Percentiles rank a stretch among this genome's conserved stretches.
phyloP scores from a whole-genome alignment of 192 early-diverging fungal species.

The Rhizophagus clarus region DNA sequence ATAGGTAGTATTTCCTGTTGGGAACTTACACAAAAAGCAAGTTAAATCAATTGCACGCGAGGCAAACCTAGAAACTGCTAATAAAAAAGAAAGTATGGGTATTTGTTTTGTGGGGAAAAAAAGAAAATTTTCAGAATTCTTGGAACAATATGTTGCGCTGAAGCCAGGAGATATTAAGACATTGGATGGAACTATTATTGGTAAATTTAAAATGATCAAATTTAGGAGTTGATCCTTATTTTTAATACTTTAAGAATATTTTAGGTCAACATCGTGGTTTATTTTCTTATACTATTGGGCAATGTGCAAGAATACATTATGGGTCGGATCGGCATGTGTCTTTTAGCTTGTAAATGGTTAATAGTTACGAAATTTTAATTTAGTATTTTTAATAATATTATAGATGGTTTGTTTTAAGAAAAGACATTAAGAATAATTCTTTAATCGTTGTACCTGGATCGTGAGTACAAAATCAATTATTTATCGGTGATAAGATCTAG shows the following conservation, averaged over 20 bases:
- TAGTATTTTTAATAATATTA: neutral
- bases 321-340: constrained; percentile 36
- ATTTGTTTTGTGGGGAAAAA: constrained; percentile 94
- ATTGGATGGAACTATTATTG: constrained; percentile 37
- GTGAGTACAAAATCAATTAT: constrained; percentile 44
- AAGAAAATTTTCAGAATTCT: constrained; percentile 73
- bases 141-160: constrained; percentile 49
- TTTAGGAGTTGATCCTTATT: neutral
- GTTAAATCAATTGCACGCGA: constrained; percentile 72
- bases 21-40: constrained; percentile 66
- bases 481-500: neutral
- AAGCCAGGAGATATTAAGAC: constrained; percentile 32
- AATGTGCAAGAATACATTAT: constrained; percentile 67
- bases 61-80: constrained; percentile 57
- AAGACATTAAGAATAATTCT: constrained; percentile 61
- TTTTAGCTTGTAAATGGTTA: neutral
- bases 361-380: neutral
- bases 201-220: constrained; percentile 38
- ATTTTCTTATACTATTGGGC: constrained; percentile 80
- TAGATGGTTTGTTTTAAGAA: constrained; percentile 77
- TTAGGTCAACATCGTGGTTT: constrained; percentile 66
- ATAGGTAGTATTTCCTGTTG: constrained; percentile 81
- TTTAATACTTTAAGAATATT: constrained; percentile 33
- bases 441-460: constrained; percentile 71
- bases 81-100: constrained; percentile 89